Evolutionary conservation across 257 asterid genomes (phyloP), one percentile per base, ranked within the genome.

Genomic region (Dorcoceras hygrometricum): DNA sequence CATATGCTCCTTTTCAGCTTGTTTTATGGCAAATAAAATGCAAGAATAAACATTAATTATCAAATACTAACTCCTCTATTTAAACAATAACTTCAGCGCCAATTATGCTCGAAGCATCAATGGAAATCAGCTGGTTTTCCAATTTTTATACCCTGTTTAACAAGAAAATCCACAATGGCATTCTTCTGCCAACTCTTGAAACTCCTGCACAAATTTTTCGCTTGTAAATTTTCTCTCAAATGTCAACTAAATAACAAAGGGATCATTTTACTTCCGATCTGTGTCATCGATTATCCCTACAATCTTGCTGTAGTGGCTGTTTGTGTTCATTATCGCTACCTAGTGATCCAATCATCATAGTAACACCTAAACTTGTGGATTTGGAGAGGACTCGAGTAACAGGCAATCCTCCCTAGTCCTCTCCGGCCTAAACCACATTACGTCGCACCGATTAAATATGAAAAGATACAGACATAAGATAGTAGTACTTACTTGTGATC

Each of bases 171-270:
- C 8, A 68, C 68, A 11, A 93, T 82, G 3, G 96, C 96, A 70
- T 81, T 90, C 89, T 86, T 93, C 69, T 93, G 98, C 97, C 97
- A 90, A 62, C 97, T 36, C 86, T 89, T 92, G 82, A 92, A 92
- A 75, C 98, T 90, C 95, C 97, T 93, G 86, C 88, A 81, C 19
- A 56, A 25, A 56, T 59, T 9, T 6, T 18, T 70, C 63, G 51
- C 51, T 43, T 19, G 6, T 43, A 14, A 43, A 4, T 12, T n/a
- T n/a, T 4, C 51, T 43, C 51, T 43, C n/a, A 43, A 43, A 43
- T 12, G 4, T 43, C 6, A 5, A 39, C 3, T 34, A 34, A 39
- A 10, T 12, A 39, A 14, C 0, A 0, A 43, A 43, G 19, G 51
- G 6, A 43, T 12, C 6, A 2, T 43, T 43, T 36, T 36, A 36